phyloP scores from a whole-genome alignment of 805 yeast species.

The Cyberlindnera bimundalis region DNA sequence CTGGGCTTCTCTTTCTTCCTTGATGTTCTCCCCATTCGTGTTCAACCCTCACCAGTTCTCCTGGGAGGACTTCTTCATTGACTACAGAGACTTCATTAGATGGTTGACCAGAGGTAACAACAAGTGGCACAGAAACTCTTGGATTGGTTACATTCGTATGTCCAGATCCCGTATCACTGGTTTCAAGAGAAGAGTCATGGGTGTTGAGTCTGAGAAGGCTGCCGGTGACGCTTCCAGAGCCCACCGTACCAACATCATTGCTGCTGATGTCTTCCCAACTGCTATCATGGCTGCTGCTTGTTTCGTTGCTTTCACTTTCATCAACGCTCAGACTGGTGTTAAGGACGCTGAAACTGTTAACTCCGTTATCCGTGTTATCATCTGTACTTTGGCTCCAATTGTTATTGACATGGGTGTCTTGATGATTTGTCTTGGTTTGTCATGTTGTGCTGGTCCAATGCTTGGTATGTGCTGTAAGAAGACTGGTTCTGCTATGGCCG shows the following conservation, averaged over 20 bases:
- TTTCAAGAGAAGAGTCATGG: constrained; percentile 69
- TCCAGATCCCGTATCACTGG: constrained; percentile 84
- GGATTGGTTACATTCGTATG: constrained; percentile 82
- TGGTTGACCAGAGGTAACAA: constrained; percentile 91
- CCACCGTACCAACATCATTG: constrained; percentile 67
- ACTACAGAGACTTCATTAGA: constrained; percentile 89
- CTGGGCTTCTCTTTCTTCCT: constrained; percentile 89
- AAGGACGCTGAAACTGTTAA: constrained; percentile 50
- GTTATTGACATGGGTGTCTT: constrained; percentile 85
- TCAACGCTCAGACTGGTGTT: constrained; percentile 87
- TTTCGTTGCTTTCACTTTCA: constrained; percentile 74
- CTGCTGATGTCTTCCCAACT: constrained; percentile 72
- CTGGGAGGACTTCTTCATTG: constrained; percentile 93
- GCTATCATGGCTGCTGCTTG: constrained; percentile 73
- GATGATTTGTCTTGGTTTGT: constrained; percentile 69
- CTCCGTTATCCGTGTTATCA: constrained; percentile 66
- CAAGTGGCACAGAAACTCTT: constrained; percentile 83
- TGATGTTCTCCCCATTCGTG: constrained; percentile 87
- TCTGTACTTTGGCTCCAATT: constrained; percentile 88
- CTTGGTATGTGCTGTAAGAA: constrained; percentile 93
- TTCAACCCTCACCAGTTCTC: constrained; percentile 98
- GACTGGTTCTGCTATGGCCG: constrained; percentile 94
- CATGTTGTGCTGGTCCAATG: constrained; percentile 97
- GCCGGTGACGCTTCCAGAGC: constrained; percentile 85
- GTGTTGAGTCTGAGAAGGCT: constrained; percentile 75